A percentile compares a stretch with the other conserved stretches of the same genome.
phyloP scores from a whole-genome alignment of 805 yeast genomes.

The Clavispora phyllophila region DNA sequence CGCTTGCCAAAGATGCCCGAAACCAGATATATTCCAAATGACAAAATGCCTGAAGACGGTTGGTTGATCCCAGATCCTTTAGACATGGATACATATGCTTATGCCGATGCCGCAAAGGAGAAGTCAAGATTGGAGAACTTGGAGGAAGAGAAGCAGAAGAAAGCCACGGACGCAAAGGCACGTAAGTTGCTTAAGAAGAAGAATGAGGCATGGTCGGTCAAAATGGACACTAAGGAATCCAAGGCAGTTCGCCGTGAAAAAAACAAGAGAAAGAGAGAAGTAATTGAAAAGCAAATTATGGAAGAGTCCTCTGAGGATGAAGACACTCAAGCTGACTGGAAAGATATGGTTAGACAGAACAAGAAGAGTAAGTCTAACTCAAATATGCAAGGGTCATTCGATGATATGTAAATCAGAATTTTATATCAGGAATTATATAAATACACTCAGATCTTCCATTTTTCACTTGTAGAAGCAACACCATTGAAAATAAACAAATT shows the following conservation, averaged over 20 bases:
- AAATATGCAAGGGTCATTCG: conserved; percentile 55
- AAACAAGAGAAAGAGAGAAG: conserved; percentile 60
- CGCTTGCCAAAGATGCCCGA: conserved; percentile 97
- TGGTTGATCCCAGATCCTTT: conserved; percentile 57
- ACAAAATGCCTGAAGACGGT: conserved; percentile 61
- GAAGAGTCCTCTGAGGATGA: conserved; percentile 42
- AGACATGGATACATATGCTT: conserved; percentile 64
- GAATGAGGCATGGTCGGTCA: conserved; percentile 79
- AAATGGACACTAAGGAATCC: conserved; percentile 55
- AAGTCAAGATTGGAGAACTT: conserved; percentile 52
- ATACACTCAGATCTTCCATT: conserved; percentile 25
- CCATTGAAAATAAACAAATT: conserved; percentile 75
- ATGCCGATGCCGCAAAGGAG: conserved; percentile 63
- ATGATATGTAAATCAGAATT: conserved; percentile 29
- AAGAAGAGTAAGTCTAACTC: conserved; percentile 50
- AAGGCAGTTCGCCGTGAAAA: conserved; percentile 63
- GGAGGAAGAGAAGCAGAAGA: conserved; percentile 39
- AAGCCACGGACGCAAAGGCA: conserved; percentile 34
- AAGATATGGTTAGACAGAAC: conserved; percentile 62
- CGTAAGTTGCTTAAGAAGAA: conserved; percentile 44
- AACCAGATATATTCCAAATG: conserved; percentile 44
- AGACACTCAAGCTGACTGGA: conserved; percentile 71
- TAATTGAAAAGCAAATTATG: conserved; percentile 50
- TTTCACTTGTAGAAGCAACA: conserved; percentile 44
- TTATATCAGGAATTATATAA: not conserved